These are phyloP conservation scores for Microbotryum violaceum DNA, from an alignment of 1,284 basidiomycete species.

Conservation along the genomic window DNA sequence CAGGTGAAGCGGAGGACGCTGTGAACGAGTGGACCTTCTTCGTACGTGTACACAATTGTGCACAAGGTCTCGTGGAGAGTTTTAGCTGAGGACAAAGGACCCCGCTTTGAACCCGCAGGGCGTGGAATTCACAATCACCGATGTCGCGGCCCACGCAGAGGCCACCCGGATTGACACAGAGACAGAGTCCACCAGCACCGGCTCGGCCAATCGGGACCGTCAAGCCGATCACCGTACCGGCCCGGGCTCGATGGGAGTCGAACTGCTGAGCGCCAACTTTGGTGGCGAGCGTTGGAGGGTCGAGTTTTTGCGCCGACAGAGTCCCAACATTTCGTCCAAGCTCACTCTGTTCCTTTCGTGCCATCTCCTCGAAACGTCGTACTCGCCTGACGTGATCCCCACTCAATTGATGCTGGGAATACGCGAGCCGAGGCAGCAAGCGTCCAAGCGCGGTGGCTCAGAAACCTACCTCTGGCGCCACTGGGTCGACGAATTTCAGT, in stretches of 20 bases:
- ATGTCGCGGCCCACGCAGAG: background rate
- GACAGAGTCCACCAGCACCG: background rate
- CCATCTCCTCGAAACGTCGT: conserved; percentile 1
- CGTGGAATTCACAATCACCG: background rate
- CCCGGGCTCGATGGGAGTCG: background rate
- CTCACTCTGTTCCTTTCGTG: conserved; percentile 2
- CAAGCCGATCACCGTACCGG: background rate
- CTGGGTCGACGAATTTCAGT: conserved; percentile 1
- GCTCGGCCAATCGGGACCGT: background rate
- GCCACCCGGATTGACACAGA: background rate
- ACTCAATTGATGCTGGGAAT: conserved; percentile 4
- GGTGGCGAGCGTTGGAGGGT: conserved; percentile 6
- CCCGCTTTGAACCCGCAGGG: background rate
- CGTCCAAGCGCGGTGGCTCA: background rate
- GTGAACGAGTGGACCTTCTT: conserved; percentile 1
- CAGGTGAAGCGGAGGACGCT: background rate
- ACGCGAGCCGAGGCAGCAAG: background rate
- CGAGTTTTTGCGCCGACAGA: background rate
- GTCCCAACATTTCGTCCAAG: background rate
- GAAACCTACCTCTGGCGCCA: background rate
- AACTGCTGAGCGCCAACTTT: background rate
- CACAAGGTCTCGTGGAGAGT: background rate
- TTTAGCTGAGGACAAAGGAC: background rate
- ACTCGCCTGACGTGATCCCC: background rate
- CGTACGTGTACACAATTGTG: background rate